These are phyloP conservation scores for Coemansia sp. DNA, from an alignment of 192 early-diverging fungal species.

Conservation along the genomic window DNA sequence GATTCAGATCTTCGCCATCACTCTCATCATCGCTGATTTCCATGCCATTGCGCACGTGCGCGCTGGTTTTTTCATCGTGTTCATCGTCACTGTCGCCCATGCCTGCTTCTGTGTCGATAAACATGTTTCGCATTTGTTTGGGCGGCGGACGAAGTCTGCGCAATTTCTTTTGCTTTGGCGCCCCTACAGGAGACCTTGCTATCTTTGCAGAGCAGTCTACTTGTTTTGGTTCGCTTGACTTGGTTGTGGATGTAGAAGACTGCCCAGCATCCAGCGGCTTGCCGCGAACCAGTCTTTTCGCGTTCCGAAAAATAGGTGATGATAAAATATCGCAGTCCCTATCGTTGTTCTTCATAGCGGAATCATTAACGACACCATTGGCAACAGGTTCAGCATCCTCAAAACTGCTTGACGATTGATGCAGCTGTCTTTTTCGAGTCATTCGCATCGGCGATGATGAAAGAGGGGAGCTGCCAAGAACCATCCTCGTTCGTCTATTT, in stretches of 20 bases:
- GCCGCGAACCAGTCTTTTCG: neutral
- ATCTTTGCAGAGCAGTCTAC: neutral
- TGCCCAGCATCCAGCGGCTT: neutral
- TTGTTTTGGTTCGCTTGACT: neutral
- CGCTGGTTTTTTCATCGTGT: neutral
- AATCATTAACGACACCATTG: neutral
- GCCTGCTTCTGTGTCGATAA: slow-evolving; percentile 44
- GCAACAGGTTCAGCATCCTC: neutral
- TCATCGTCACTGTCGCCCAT: slow-evolving; percentile 45
- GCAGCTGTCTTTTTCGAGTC: neutral
- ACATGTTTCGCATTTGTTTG: slow-evolving; percentile 16
- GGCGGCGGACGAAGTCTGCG: slow-evolving; percentile 17
- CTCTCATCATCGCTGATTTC: slow-evolving; percentile 28
- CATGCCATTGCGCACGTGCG: neutral
- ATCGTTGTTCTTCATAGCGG: neutral
- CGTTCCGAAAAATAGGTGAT: neutral
- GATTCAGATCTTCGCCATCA: slow-evolving; percentile 41
- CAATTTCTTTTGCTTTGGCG: neutral
- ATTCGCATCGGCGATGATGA: slow-evolving; percentile 1
- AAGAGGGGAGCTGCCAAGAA: neutral
- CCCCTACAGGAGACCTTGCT: neutral
- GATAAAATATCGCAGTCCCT: neutral
- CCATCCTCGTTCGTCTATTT: neutral
- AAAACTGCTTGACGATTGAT: neutral
- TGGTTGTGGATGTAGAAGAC: neutral